Evolutionary conservation across 1,139 yeast species (phyloP).

Genomic region (Suhomyces terraborum): DNA sequence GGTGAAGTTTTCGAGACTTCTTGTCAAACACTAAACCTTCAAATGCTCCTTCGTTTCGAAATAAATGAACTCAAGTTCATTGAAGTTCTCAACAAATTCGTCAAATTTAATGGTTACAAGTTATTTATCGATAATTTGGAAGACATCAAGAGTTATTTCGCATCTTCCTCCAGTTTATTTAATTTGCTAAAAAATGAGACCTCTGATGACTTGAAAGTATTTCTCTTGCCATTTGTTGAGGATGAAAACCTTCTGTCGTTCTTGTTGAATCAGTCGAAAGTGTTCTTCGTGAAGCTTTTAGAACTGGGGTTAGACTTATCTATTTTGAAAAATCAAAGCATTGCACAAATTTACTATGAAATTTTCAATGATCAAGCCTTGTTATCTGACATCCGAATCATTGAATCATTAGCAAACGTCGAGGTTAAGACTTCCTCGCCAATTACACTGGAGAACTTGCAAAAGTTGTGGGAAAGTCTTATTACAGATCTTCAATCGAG

Average conservation of each 20-base stretch:
- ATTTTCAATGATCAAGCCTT: slow-evolving; percentile 1
- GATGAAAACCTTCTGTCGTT: slow-evolving; percentile 15
- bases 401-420: slow-evolving; percentile 11
- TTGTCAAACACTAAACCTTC: slow-evolving; percentile 53
- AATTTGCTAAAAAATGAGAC: background rate
- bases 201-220: slow-evolving; percentile 11
- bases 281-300: slow-evolving; percentile 13
- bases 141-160: slow-evolving; percentile 23
- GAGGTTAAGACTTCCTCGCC: background rate
- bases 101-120: slow-evolving; percentile 41
- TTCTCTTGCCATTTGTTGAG: slow-evolving; percentile 14
- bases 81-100: slow-evolving; percentile 39
- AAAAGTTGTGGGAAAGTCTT: slow-evolving; percentile 21
- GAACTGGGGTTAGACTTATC: slow-evolving; percentile 13
- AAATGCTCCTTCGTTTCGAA: slow-evolving; percentile 40
- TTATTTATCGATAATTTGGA: slow-evolving; percentile 39
- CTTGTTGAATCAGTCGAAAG: slow-evolving; percentile 8
- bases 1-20: slow-evolving; percentile 57
- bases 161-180: slow-evolving; percentile 4
- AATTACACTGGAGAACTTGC: slow-evolving; percentile 3
- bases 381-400: slow-evolving; percentile 8
- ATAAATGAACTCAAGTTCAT: slow-evolving; percentile 29
- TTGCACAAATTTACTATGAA: background rate
- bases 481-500: slow-evolving; percentile 27
- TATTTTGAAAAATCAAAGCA: slow-evolving; percentile 1